These are phyloP conservation scores for Ogataea paraovalis DNA, from an alignment of 805 yeast species.

Conservation along the genomic window DNA sequence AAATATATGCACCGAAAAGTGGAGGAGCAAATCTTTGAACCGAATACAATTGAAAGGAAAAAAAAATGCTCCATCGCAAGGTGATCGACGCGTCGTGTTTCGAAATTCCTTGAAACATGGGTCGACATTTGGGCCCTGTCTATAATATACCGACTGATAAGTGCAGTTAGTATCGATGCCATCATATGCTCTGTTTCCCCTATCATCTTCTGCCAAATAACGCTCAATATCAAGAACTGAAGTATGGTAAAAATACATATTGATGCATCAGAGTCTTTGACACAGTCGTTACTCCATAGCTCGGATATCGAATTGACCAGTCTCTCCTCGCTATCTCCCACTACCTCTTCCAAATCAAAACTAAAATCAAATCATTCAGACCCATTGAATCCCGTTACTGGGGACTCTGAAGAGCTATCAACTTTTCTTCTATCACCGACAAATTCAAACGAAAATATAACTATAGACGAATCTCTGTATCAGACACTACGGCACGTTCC, in stretches of 20 bases:
- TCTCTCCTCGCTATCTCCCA: neutral
- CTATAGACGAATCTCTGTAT: neutral
- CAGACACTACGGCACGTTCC: slow-evolving; percentile 15
- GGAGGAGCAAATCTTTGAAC: too few species aligned
- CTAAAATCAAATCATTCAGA: neutral
- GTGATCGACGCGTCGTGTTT: neutral
- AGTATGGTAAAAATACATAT: neutral
- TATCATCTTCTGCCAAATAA: too few species aligned
- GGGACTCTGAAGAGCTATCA: neutral
- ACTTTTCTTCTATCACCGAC: neutral
- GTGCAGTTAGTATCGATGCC: too few species aligned
- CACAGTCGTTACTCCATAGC: neutral
- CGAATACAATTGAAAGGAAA: too few species aligned
- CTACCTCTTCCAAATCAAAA: neutral
- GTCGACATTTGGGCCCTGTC: neutral
- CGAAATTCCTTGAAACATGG: neutral
- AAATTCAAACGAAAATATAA: neutral
- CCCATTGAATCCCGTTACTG: neutral
- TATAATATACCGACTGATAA: too few species aligned
- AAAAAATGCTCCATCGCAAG: too few species aligned
- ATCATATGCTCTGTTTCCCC: too few species aligned
- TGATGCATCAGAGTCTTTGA: neutral
- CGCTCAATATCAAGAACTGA: too few species aligned
- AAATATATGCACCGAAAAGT: too few species aligned
- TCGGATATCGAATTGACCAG: neutral